Evolutionary conservation across 2,329 filamentous ascomycete genomes (phyloP), one percentile per base, ranked within the genome.

Genomic region (Blastomyces emzantsi): DNA sequence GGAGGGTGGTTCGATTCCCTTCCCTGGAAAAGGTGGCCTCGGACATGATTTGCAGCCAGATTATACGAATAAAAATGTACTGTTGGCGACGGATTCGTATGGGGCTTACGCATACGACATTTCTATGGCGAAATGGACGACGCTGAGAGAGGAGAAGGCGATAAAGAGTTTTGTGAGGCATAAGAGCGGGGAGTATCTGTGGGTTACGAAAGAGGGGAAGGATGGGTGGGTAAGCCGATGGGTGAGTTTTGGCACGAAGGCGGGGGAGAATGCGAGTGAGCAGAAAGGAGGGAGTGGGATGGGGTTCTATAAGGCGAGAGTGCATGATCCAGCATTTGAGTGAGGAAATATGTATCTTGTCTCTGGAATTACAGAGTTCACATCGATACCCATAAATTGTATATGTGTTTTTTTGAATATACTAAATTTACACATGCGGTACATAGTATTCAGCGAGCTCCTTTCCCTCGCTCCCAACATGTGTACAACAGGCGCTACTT

Each of bases 301-400:
- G 65, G 62, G 64, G 49, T 66, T 68, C 39, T 68, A 68, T 60
- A 68, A 68, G 56, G 66, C 67, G 56, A 64, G 65, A 56, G 62
- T 68, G 45, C 67, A 64, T 45, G 51, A 61, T 33, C 54, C 62
- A n/a, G 64, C 54, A 13, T 67, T 64, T 62, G 62, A 66, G 30
- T 67, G 22, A 62, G 36, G 30, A 25, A 36, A 2, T 56, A 9
- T 13, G 22, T 25, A 5, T 52, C 52, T 52, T 30, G 1, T 25
- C 13, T 36, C 28, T 19, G 9, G 33, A 57, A 41, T 7, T 19
- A 41, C 9, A 39, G 36, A 57, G 22, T 1, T 4, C 19, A 25
- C 7, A 15, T 41, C n/a, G 28, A 55, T 30, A 55, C 28, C 30
- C 17, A 25, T 15, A 55, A 3, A n/a, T 17, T 36, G 28, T 33